Conservation (phyloP, 257 asterid species). For the Jacaranda mimosifolia region DNA sequence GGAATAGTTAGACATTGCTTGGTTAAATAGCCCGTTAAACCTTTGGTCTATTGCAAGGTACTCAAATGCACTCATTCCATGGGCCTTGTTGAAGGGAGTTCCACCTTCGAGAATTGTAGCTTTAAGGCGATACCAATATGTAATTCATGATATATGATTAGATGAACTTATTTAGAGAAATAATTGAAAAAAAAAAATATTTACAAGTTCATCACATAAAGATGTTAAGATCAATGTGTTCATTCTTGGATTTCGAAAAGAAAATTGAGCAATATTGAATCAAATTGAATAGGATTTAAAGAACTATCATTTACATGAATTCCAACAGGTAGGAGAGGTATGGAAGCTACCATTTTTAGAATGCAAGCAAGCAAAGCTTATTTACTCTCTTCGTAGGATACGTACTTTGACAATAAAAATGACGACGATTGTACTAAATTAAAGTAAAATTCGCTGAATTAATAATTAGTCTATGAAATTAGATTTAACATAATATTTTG, state of each 20-base stretch:
- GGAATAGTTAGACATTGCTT: neutral
- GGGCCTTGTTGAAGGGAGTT: neutral
- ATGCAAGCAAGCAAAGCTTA: neutral
- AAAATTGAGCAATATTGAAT: neutral
- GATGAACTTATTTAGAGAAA: too few relatives aligned
- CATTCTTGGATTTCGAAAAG: neutral
- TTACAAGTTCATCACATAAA: neutral
- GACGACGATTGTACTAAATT: too few relatives aligned
- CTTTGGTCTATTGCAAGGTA: neutral
- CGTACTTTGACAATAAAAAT: too few relatives aligned
- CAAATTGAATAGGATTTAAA: conserved; percentile 18
- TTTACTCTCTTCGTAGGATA: too few relatives aligned
- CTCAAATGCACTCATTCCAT: conserved; percentile 9
- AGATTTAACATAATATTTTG: too few relatives aligned
- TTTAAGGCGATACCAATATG: neutral
- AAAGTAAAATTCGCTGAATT: too few relatives aligned
- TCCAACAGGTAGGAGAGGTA: neutral
- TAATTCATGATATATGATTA: too few relatives aligned
- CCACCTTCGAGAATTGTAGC: conserved; percentile 23
- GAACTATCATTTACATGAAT: conserved; percentile 21
- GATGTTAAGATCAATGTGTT: neutral
- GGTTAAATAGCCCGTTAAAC: conserved; percentile 1
- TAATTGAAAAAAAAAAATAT: too few relatives aligned
- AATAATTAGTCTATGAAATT: too few relatives aligned
- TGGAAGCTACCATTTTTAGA: neutral